Evolutionary conservation across 2,329 filamentous ascomycete genomes (phyloP).

Genomic region (Nothomitra cinnamomea): DNA sequence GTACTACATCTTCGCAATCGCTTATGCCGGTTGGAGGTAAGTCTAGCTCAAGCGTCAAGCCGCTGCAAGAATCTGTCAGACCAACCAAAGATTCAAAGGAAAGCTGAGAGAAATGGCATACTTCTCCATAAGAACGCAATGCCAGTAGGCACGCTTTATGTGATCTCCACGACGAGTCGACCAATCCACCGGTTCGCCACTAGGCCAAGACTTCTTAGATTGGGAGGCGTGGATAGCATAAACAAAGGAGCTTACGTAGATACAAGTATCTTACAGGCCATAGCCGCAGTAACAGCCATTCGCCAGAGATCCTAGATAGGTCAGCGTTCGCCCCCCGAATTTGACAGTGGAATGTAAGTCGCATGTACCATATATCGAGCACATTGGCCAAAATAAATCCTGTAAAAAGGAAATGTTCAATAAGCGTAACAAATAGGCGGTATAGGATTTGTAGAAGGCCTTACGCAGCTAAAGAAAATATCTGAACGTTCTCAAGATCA

Average conservation of each 20-base stretch:
- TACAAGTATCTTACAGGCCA: slow-evolving; percentile 39
- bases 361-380: slow-evolving; percentile 32
- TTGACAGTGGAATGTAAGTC: slow-evolving; percentile 12
- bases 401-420: slow-evolving; percentile 12
- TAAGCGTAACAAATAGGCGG: background rate
- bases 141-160: slow-evolving; percentile 39
- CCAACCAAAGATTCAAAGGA: background rate
- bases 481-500: slow-evolving; percentile 41
- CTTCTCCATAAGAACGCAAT: slow-evolving; percentile 38
- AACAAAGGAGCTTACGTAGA: slow-evolving; percentile 28
- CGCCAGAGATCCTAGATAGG: slow-evolving; percentile 41
- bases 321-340: slow-evolving; percentile 8
- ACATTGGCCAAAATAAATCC: slow-evolving; percentile 36
- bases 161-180: slow-evolving; percentile 31
- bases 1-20: slow-evolving; percentile 34
- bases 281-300: slow-evolving; percentile 36
- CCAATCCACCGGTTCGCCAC: slow-evolving; percentile 24
- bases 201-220: background rate
- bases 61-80: slow-evolving; percentile 20
- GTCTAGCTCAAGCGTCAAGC: slow-evolving; percentile 40
- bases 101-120: slow-evolving; percentile 15
- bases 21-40: slow-evolving; percentile 38
- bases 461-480: slow-evolving; percentile 38
- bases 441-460: slow-evolving; percentile 7
- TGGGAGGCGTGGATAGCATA: background rate